Conservation (phyloP, 2,329 filamentous ascomycete genomes). For the Hypoxylon sp. region DNA sequence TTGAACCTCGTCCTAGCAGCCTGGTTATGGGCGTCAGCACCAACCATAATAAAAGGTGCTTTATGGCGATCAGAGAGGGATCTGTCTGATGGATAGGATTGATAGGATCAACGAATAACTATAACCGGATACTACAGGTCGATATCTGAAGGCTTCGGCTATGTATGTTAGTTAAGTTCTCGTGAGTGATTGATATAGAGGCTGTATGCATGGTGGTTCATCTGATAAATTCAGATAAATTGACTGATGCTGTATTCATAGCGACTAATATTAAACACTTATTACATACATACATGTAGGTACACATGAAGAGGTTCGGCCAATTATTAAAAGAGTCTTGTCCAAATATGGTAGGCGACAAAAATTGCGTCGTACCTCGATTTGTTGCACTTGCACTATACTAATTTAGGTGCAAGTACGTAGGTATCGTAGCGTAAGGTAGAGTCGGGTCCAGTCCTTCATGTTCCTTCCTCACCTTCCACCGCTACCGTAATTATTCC, state of each 20-base stretch:
- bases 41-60: constrained; percentile 8
- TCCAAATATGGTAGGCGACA: constrained; percentile 30
- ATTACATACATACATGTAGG: too few species aligned
- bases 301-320: constrained; percentile 19
- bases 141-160: constrained; percentile 10
- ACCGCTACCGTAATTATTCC: constrained; percentile 9
- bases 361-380: constrained; percentile 3
- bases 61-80: constrained; percentile 23
- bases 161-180: neutral
- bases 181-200: neutral
- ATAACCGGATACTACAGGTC: constrained; percentile 26
- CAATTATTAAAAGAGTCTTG: constrained; percentile 24
- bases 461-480: neutral
- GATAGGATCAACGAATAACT: constrained; percentile 29
- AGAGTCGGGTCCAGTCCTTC: neutral
- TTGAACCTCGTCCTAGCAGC: neutral
- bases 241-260: constrained; percentile 11
- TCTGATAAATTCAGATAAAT: constrained; percentile 36
- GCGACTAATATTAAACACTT: neutral
- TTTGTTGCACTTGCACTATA: constrained; percentile 9
- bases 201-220: constrained; percentile 8
- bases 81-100: too few species aligned
- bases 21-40: constrained; percentile 3
- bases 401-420: neutral
- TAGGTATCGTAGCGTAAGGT: neutral